Percentiles rank a stretch among this genome's conserved stretches.
phyloP scores from a whole-genome alignment of 805 yeast genomes.

The Ogataea naganishii region DNA sequence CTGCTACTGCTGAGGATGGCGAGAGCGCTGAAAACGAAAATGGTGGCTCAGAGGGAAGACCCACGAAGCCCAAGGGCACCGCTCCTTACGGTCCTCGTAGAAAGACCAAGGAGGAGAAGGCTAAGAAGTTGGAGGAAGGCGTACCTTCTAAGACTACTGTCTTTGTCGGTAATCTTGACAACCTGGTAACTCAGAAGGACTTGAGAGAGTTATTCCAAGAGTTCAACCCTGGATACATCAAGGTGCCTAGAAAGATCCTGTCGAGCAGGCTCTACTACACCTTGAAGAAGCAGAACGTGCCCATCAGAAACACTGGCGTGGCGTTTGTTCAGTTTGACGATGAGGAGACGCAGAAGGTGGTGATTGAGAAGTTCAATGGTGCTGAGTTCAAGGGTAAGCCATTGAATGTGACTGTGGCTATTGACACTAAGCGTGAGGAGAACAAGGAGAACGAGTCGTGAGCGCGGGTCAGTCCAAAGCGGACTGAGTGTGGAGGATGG shows the following conservation, averaged over 20 bases:
- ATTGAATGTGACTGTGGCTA: conserved; percentile 64
- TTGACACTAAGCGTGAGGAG: conserved; percentile 39
- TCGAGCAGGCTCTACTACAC: conserved; percentile 34
- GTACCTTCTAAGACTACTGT: conserved; percentile 48
- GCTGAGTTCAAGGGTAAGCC: conserved; percentile 55
- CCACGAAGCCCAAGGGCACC: too few species aligned
- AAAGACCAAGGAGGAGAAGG: conserved; percentile 20
- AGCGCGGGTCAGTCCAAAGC: conserved; percentile 1
- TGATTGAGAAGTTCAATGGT: conserved; percentile 59
- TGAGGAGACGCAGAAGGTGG: conserved; percentile 37
- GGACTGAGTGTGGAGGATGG: neutral
- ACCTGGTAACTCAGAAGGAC: conserved; percentile 36
- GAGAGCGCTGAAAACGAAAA: conserved; percentile 4
- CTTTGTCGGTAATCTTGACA: conserved; percentile 53
- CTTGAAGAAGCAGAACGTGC: conserved; percentile 35
- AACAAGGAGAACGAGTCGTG: conserved; percentile 14
- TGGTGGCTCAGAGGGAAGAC: conserved; percentile 9
- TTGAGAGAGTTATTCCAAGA: conserved; percentile 37
- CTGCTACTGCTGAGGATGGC: conserved; percentile 6
- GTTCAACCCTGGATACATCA: conserved; percentile 47
- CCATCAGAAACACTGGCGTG: conserved; percentile 51
- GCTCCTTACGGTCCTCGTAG: too few species aligned
- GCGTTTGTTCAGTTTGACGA: conserved; percentile 49
- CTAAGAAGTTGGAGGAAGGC: conserved; percentile 34
- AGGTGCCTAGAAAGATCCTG: conserved; percentile 45